phyloP scores from a whole-genome alignment of 108 stramenopile genomes.

The Mediolabrus comicus region DNA sequence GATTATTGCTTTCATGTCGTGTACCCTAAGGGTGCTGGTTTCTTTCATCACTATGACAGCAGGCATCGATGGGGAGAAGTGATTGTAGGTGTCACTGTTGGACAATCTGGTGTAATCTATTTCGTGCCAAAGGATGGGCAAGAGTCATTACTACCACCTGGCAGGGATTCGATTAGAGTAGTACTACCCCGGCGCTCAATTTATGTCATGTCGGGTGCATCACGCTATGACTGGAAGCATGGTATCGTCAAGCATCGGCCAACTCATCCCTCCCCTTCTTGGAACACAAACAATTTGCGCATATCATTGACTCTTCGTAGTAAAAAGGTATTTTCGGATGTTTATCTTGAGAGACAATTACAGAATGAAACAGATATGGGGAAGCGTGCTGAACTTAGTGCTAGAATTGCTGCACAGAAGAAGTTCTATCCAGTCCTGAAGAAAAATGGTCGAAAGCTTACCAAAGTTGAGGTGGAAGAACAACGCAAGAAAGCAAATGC shows the following conservation, averaged over 20 bases:
- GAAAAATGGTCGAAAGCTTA: not conserved
- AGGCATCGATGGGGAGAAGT: constrained; percentile 2
- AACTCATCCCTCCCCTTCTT: not conserved
- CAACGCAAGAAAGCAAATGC: not conserved
- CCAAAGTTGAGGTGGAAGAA: not conserved
- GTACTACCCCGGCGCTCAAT: constrained; percentile 1
- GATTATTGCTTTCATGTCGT: constrained; percentile 2
- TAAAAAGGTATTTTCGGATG: not conserved
- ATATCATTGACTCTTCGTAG: not conserved
- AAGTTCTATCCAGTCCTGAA: not conserved
- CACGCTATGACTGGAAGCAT: not conserved
- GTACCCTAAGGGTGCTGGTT: not conserved
- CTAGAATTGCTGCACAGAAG: not conserved
- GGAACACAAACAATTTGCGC: not conserved
- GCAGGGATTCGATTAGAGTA: not conserved
- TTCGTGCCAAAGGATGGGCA: not conserved
- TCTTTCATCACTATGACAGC: not conserved
- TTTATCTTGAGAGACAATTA: not conserved
- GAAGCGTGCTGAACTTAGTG: not conserved
- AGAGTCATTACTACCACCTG: no score
- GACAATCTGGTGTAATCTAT: not conserved
- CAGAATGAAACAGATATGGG: not conserved
- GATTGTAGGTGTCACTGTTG: not conserved
- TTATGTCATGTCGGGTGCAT: not conserved
- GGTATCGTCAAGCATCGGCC: not conserved